Evolutionary conservation across 2,329 filamentous ascomycete genomes (phyloP), one percentile per base, ranked within the genome.

Genomic region (Phaeoacremonium minimum): DNA sequence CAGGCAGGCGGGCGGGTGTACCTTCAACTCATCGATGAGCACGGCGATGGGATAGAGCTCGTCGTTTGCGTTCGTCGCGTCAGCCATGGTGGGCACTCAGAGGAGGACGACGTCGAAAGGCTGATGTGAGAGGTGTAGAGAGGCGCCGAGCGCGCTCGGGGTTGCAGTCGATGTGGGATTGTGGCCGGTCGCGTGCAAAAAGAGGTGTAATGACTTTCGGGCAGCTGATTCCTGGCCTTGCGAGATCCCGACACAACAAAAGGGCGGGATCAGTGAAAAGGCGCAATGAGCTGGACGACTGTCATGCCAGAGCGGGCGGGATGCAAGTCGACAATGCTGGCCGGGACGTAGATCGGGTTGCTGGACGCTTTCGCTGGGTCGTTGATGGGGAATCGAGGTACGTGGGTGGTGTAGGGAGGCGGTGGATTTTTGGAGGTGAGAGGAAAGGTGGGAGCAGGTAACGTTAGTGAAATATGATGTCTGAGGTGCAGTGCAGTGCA

Each of bases 31-130:
- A 67, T 98, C 93, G 69, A 98, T 98, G 68, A 98, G 83, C 52
- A 98, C 93, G 60, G 94, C 93, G 75, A 98, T 98, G 64, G 93
- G 93, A 69, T 97, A 98, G 58, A 98, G 89, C 83, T 97, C 94
- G 71, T 98, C 93, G 66, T 85, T 94, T 73, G 91, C 82, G 69
- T 84, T 87, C 65, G 83, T 77, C 69, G 84, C 85, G 71, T 96
- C 79, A 69, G 79, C 88, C 91, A 97, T 97, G 65, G 66, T 76
- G 77, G 68, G 63, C 57, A 55, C 54, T 44, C 44, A 26, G 22
- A 26, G 22, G 9, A 26, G 22, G 9, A n/a, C 9, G 9, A n/a
- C 22, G 22, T 26, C 22, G 22, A 26, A 26, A 26, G n/a, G n/a
- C n/a, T n/a, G n/a, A n/a, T n/a, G n/a, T n/a, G n/a, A n/a, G n/a